Percentiles rank a stretch among this genome's conserved stretches.
Evolutionary conservation across 768 basidiomycete genomes (phyloP).

Genomic region (Suillus fuscotomentosus): DNA sequence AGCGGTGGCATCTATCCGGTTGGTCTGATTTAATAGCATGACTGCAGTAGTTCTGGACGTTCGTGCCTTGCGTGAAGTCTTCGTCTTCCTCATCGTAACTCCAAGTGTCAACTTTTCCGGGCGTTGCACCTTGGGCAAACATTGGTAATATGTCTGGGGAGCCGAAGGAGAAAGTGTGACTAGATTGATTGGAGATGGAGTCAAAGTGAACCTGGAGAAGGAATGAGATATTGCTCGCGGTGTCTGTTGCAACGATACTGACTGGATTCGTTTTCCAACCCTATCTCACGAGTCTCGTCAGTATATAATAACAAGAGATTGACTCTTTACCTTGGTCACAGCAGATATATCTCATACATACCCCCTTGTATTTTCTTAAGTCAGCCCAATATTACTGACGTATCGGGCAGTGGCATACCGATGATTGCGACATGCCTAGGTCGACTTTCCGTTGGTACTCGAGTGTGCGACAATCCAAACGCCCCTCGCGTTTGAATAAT

Average conservation of each 20-base stretch:
- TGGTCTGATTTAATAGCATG: not conserved
- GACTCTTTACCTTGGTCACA: conserved; percentile 65
- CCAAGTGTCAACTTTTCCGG: conserved; percentile 72
- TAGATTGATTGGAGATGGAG: conserved; percentile 83
- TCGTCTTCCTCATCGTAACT: conserved; percentile 75
- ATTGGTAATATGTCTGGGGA: conserved; percentile 89
- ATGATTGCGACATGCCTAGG: conserved; percentile 90
- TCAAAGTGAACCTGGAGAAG: conserved; percentile 66
- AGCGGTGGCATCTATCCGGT: conserved; percentile 60
- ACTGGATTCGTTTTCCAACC: conserved; percentile 89
- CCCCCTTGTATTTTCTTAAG: conserved; percentile 45
- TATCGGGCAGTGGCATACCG: conserved; percentile 38
- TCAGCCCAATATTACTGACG: conserved; percentile 3
- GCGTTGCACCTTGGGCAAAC: conserved; percentile 74
- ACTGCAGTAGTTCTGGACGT: not conserved
- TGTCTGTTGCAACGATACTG: not conserved
- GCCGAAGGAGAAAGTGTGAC: conserved; percentile 77
- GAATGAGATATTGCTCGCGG: conserved; percentile 2
- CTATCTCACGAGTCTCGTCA: conserved; percentile 30
- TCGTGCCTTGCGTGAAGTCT: conserved; percentile 80
- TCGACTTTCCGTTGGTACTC: conserved; percentile 84
- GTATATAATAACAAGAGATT: not conserved
- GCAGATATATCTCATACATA: conserved; percentile 92
- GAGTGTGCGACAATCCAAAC: conserved; percentile 83
- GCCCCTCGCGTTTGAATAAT: conserved; percentile 67